phyloP scores from a whole-genome alignment of 2,329 filamentous ascomycete genomes.

The Colletotrichum liaoningense region DNA sequence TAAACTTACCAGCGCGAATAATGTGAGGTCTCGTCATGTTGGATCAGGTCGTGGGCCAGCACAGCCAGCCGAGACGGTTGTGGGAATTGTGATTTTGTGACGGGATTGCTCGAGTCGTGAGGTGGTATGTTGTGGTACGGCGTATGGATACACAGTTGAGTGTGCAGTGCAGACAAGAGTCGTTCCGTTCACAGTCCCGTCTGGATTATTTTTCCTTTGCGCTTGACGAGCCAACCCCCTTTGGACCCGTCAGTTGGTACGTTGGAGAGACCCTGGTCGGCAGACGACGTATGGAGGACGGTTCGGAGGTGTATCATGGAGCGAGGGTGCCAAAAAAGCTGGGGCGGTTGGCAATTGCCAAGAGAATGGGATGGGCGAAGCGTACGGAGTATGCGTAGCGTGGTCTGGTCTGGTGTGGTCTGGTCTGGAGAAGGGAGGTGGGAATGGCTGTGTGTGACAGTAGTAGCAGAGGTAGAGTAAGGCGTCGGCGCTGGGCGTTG shows the following conservation, averaged over 20 bases:
- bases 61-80: slow-evolving; percentile 28
- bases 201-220: slow-evolving; percentile 25
- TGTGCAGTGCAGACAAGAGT: slow-evolving; percentile 11
- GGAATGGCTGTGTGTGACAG: not conserved
- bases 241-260: slow-evolving; percentile 24
- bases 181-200: slow-evolving; percentile 10
- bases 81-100: slow-evolving; percentile 21
- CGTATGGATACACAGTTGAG: not conserved
- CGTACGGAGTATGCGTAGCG: not conserved
- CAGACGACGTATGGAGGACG: slow-evolving; percentile 4
- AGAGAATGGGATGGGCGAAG: slow-evolving; percentile 16
- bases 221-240: slow-evolving; percentile 27
- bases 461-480: no score
- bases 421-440: slow-evolving; percentile 17
- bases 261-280: slow-evolving; percentile 24
- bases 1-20: slow-evolving; percentile 67
- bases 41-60: slow-evolving; percentile 39
- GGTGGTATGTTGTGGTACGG: slow-evolving; percentile 14
- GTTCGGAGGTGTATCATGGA: not conserved
- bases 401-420: slow-evolving; percentile 15
- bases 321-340: slow-evolving; percentile 16
- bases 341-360: slow-evolving; percentile 31
- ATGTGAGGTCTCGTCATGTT: slow-evolving; percentile 71
- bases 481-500: slow-evolving; percentile 6
- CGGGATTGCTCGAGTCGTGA: slow-evolving; percentile 6